A percentile compares a stretch with the other conserved stretches of the same genome.
These are phyloP conservation scores for Pythium insidiosum DNA, from an alignment of 352 stramenopile genomes.

Conservation along the genomic window DNA sequence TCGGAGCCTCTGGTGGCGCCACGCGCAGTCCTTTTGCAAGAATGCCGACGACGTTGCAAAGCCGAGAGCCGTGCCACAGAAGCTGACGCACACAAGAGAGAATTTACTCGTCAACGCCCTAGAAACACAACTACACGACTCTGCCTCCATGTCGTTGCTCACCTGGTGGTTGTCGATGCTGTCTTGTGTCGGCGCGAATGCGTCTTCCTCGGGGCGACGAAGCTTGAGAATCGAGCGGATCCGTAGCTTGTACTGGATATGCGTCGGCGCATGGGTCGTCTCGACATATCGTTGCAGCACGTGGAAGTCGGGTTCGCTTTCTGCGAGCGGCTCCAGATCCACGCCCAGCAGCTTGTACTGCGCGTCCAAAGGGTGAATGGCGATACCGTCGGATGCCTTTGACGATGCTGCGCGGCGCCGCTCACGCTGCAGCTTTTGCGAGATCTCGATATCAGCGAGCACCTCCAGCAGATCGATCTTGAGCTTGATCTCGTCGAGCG, in stretches of 20 bases:
- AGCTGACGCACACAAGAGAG: no score
- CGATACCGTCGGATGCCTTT: constrained; percentile 4
- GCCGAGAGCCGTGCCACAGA: constrained; percentile 77
- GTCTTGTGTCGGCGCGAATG: constrained; percentile 22
- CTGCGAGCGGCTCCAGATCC: constrained; percentile 29
- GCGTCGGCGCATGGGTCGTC: constrained; percentile 45
- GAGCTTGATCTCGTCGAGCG: constrained; percentile 42
- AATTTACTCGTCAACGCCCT: no score
- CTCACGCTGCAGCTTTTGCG: constrained; percentile 37
- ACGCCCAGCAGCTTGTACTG: constrained; percentile 48
- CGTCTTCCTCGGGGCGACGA: constrained; percentile 28
- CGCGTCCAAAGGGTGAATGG: constrained; percentile 32
- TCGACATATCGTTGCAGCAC: constrained; percentile 49
- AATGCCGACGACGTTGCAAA: constrained; percentile 78
- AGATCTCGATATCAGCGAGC: constrained; percentile 54
- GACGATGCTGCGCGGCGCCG: constrained; percentile 13
- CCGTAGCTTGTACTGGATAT: constrained; percentile 30
- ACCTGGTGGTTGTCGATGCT: constrained; percentile 53
- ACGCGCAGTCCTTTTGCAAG: constrained; percentile 72
- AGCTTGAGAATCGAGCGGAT: constrained; percentile 54
- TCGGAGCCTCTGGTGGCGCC: constrained; percentile 67
- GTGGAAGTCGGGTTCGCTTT: constrained; percentile 35
- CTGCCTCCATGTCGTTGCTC: no score
- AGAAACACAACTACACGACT: no score
- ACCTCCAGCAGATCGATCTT: constrained; percentile 59